phyloP scores from a whole-genome alignment of 768 basidiomycete genomes.

The Suillus hirtellus region DNA sequence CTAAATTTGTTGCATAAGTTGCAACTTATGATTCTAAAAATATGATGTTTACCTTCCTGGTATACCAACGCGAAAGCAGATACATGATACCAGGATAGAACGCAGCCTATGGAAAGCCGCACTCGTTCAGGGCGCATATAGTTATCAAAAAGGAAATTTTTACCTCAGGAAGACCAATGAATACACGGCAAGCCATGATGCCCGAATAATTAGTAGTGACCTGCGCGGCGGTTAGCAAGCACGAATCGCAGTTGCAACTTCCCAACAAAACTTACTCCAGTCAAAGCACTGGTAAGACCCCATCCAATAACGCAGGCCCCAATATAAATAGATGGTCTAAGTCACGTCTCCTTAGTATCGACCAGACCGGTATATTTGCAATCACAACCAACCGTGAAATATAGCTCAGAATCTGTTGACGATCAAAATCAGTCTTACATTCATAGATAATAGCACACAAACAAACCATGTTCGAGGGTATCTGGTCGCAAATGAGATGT shows the following conservation, averaged over 20 bases:
- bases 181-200: conserved; percentile 56
- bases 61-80: conserved; percentile 56
- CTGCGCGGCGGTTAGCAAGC: conserved; percentile 30
- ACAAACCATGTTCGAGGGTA: conserved; percentile 66
- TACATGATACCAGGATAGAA: conserved; percentile 62
- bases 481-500: conserved; percentile 26
- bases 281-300: conserved; percentile 63
- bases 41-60: conserved; percentile 32
- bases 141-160: not conserved
- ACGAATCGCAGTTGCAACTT: conserved; percentile 4
- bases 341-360: not conserved
- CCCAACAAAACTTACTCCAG: conserved; percentile 43
- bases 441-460: not conserved
- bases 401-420: conserved; percentile 53
- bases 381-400: conserved; percentile 45
- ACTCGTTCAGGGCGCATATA: too few species aligned
- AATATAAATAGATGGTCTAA: conserved; percentile 63
- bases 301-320: conserved; percentile 59
- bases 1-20: conserved; percentile 28
- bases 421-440: not conserved
- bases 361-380: not conserved
- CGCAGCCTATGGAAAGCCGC: conserved; percentile 41
- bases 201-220: conserved; percentile 55
- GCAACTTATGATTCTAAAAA: not conserved
- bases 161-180: conserved; percentile 64